phyloP scores from a whole-genome alignment of 2,329 filamentous ascomycete genomes.

The Alternaria hordeiaustralica region DNA sequence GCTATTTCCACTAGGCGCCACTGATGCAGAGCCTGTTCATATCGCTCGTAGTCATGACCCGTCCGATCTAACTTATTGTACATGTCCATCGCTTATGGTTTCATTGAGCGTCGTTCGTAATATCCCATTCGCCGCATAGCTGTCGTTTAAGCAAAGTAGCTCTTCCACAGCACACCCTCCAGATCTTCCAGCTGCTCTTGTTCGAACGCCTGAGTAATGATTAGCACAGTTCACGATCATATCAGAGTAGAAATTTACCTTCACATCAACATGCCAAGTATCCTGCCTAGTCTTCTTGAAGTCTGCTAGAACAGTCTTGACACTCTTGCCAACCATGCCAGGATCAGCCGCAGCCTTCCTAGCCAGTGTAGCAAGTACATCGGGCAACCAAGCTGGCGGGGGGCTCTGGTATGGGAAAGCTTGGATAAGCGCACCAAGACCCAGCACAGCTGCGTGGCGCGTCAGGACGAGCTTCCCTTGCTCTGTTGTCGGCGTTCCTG shows the following conservation, averaged over 20 bases:
- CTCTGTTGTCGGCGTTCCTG: conserved; percentile 73
- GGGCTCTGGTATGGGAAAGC: conserved; percentile 96
- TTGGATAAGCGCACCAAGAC: conserved; percentile 87
- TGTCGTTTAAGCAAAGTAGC: conserved; percentile 80
- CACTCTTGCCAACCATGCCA: conserved; percentile 92
- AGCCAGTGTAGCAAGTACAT: conserved; percentile 84
- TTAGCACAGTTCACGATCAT: not conserved
- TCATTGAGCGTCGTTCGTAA: not conserved
- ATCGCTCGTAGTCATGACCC: not conserved
- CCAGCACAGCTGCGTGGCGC: conserved; percentile 89
- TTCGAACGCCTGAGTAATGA: conserved; percentile 70
- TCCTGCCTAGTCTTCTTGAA: conserved; percentile 99
- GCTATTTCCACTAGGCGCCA: conserved; percentile 1
- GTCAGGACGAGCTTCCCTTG: conserved; percentile 78
- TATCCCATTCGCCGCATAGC: not conserved
- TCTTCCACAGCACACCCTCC: conserved; percentile 98
- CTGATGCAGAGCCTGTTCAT: conserved; percentile 8
- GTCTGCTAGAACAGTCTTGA: conserved; percentile 90
- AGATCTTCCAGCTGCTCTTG: conserved; percentile 92
- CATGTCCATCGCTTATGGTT: not conserved
- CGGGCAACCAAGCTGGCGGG: conserved; percentile 91
- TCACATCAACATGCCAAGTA: conserved; percentile 97
- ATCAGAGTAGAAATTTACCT: conserved; percentile 66
- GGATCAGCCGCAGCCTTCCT: conserved; percentile 85
- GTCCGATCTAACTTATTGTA: conserved; percentile 11